Evolutionary conservation across 2,329 filamentous ascomycete species (phyloP), one percentile per base, ranked within the genome.

Genomic region (Sclerotinia borealis): DNA sequence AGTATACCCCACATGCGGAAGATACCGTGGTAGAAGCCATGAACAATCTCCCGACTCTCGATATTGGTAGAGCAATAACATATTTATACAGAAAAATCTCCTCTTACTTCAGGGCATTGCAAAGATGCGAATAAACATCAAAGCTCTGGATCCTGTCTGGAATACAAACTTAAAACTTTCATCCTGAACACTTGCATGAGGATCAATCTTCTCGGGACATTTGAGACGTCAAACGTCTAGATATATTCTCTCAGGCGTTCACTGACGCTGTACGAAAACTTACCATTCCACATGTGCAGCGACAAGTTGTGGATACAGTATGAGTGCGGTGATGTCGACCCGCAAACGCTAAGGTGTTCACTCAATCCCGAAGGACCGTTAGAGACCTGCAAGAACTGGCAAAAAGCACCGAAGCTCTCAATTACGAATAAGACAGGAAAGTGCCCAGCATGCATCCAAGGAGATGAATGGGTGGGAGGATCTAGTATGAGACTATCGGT

Each of bases 401-500:
- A 54, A 41, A 54, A 54, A 13, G 36, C 37, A 25, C 51, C 36
- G 11, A 54, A 54, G 51, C 51, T 54, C 51, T 41, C 51, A 29
- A 41, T 54, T 3, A 54, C 17, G 22, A 54, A 54, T 9, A 41
- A 54, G 51, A 7, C 17, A 39, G 51, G 51, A n/a, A 54, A 29
- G 27, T 41, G 36, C 15, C 51, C 36, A 19, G 51, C 51, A 29
- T 54, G 36, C 17, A n/a, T 10, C 41, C 36, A 54, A 19, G 51
- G 37, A 13, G 51, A 54, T 39, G 51, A 54, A 29, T 54, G 51
- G 25, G 51, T 29, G 2, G 51, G 36, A 54, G 36, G 51, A n/a
- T 54, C 36, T n/a, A 54, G 51, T 27, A 54, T 41, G 51, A 54
- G 51, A 19, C 36, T 54, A 25, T 54, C 51, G 36, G 51, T 54